Evolutionary conservation across 2,329 filamentous ascomycete species (phyloP).

Genomic region (Calonectria fujianensis): DNA sequence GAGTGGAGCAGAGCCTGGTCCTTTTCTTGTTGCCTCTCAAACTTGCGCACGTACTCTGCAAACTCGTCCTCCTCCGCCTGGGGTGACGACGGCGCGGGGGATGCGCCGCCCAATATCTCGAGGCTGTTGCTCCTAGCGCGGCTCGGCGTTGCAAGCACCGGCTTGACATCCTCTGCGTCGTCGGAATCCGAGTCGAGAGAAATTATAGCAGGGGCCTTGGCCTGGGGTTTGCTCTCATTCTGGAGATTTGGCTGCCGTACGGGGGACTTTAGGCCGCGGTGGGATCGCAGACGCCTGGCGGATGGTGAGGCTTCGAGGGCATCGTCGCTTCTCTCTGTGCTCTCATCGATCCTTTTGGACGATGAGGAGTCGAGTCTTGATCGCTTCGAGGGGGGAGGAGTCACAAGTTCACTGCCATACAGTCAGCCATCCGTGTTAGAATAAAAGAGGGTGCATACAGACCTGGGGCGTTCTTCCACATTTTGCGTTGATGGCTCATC

Average conservation of each 20-base stretch:
- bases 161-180: constrained; percentile 37
- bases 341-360: constrained; percentile 44
- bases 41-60: constrained; percentile 66
- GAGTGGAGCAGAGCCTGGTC: constrained; percentile 50
- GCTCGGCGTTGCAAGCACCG: background rate
- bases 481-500: constrained; percentile 43
- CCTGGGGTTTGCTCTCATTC: constrained; percentile 29
- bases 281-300: constrained; percentile 42
- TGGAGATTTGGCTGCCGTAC: constrained; percentile 29
- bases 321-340: constrained; percentile 40
- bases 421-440: constrained; percentile 41
- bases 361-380: constrained; percentile 54
- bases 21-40: constrained; percentile 58
- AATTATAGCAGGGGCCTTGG: constrained; percentile 48
- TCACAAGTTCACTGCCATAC: constrained; percentile 57
- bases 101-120: constrained; percentile 37
- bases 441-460: constrained; percentile 27
- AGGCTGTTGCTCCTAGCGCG: constrained; percentile 42
- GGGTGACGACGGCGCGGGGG: constrained; percentile 31
- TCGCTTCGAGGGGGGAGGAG: constrained; percentile 64
- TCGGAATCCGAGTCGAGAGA: constrained; percentile 60
- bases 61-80: constrained; percentile 64
- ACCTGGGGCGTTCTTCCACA: constrained; percentile 49
- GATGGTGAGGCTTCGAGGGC: constrained; percentile 52
- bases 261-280: constrained; percentile 32